Conservation (phyloP, 208 protist species). For the Crithidia bombi region DNA sequence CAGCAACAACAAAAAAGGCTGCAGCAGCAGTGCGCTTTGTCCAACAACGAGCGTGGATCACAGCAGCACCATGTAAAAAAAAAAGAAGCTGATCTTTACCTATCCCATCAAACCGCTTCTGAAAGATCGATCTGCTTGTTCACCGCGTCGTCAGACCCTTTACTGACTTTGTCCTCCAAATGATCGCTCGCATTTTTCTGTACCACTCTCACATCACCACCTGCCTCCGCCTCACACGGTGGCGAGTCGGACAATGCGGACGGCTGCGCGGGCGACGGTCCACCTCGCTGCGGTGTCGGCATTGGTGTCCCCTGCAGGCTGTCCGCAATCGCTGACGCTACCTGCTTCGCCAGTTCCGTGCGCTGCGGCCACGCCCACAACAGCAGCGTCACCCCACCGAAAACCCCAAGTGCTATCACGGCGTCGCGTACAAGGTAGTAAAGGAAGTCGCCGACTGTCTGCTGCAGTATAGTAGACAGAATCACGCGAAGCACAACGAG, state of each 20-base stretch:
- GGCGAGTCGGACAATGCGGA: background rate
- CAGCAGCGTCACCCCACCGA: constrained; percentile 29
- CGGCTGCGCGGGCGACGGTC: background rate
- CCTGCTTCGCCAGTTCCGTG: constrained; percentile 27
- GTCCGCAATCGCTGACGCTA: constrained; percentile 42
- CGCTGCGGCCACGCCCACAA: constrained; percentile 56
- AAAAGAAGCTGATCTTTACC: background rate
- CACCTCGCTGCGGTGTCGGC: background rate
- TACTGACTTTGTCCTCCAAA: background rate
- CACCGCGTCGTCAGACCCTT: background rate
- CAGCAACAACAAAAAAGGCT: too few relatives aligned
- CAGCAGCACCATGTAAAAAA: background rate
- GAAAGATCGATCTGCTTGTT: constrained; percentile 24
- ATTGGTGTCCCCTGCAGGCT: constrained; percentile 33
- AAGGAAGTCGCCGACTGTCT: constrained; percentile 70
- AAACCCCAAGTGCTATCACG: constrained; percentile 42
- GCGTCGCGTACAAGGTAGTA: constrained; percentile 60
- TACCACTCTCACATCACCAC: background rate
- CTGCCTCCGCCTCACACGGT: background rate
- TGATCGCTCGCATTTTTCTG: background rate
- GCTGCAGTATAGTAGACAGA: constrained; percentile 52
- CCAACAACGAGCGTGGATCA: too few relatives aligned
- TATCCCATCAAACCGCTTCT: constrained; percentile 1
- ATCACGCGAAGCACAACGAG: constrained; percentile 38
- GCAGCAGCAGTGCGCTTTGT: background rate